Base-by-base conservation (phyloP, 176 grass and related monocot genomes). In the Zizania latifolia region DNA sequence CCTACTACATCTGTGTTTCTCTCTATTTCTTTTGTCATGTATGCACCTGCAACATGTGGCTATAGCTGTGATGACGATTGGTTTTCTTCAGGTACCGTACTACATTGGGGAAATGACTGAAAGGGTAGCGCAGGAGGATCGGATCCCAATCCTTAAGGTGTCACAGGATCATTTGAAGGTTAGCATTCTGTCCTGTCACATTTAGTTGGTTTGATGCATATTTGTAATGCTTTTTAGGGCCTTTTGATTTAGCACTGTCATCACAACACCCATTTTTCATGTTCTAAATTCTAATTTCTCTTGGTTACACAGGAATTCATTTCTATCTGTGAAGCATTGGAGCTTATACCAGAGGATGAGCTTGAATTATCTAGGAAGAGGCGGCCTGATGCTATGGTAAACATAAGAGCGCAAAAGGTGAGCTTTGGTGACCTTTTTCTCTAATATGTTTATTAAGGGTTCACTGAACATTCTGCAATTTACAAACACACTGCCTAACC, bases 81-180 rank as follows among this genome's bases (percentile, higher is more conserved):
- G 67, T 75, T 75, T 62, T 39, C 44, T 62, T 59, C 64, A 94
- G 94, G 86, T 92, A 16, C 88, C 84, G 10, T 98, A 87, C 72
- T 98, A 86, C 82, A 81, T 94, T 8, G 91, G 67, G 23, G 91
- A 92, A 60, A 87, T 98, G 81, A 92, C 78, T 44, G 94, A 98
- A 55, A 91, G 89, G 29, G 54, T 88, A 33, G 81, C 21, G 8
- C 86, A 92, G 71, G 84, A 93, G 40, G 86, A 98, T 13, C 76
- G 86, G 43, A 79, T 86, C 41, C 83, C 76, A 0, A 22, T 92
- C 51, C 65, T 94, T 2, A 98, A 88, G 75, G 48, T 58, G 29
- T 89, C 94, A 29, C 86, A 89, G 59, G 73, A 92, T 61, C 91
- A 94, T 57, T 84, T 94, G 61, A 99, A 99, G 95, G 92, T 96